Evolutionary conservation across 192 early-diverging fungal species (phyloP).

Genomic region (Backusella tarrabulga): DNA sequence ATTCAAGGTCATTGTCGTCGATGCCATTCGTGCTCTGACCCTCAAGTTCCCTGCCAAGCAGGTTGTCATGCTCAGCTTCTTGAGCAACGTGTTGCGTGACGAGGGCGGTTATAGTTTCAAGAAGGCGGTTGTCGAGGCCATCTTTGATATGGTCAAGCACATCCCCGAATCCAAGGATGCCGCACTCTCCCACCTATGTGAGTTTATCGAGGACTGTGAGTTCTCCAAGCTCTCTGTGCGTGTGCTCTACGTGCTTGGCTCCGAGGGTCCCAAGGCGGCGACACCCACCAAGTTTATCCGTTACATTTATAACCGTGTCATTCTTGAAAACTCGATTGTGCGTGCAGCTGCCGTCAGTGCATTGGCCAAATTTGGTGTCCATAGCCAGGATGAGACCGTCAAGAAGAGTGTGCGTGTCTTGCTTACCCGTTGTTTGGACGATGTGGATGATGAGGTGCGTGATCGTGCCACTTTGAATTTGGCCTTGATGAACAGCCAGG

Average conservation of each 20-base stretch:
- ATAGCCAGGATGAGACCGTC: conserved; percentile 65
- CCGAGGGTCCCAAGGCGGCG: conserved; percentile 87
- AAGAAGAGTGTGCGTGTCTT: conserved; percentile 80
- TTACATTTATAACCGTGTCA: conserved; percentile 99
- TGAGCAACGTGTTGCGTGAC: conserved; percentile 90
- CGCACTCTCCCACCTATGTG: conserved; percentile 93
- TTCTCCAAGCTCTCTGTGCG: conserved; percentile 97
- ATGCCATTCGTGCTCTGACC: conserved; percentile 94
- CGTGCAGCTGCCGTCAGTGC: conserved; percentile 96
- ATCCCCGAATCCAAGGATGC: conserved; percentile 94
- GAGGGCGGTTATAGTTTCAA: conserved; percentile 99
- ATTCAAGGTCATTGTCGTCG: conserved; percentile 98
- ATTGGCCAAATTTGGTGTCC: conserved; percentile 92
- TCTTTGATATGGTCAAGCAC: conserved; percentile 92
- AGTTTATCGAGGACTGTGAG: conserved; percentile 99
- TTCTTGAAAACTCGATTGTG: conserved; percentile 95
- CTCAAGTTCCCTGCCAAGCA: conserved; percentile 99
- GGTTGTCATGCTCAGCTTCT: conserved; percentile 86
- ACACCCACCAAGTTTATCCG: conserved; percentile 96
- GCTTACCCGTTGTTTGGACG: conserved; percentile 86
- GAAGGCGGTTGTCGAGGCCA: conserved; percentile 93
- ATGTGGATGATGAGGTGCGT: conserved; percentile 97
- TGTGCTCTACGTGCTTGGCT: conserved; percentile 90
- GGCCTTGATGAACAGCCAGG: conserved; percentile 70
- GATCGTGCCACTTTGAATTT: conserved; percentile 93